These are phyloP conservation scores for Taiozyma sp. DNA, from an alignment of 1,139 yeast species.

Conservation along the genomic window DNA sequence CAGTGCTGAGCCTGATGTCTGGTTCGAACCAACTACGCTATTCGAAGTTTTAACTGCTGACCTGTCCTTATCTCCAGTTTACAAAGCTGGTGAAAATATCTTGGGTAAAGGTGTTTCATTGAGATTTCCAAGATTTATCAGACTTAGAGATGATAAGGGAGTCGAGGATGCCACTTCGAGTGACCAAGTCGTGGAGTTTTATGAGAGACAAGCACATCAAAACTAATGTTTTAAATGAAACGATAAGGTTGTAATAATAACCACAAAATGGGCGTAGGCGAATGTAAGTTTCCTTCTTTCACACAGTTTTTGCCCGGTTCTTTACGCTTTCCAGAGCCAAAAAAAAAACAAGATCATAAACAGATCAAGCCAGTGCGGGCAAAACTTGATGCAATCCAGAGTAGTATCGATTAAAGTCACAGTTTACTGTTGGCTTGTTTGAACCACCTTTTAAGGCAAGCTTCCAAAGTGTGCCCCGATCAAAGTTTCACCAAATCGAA, in stretches of 20 bases:
- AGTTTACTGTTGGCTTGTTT: too few species aligned
- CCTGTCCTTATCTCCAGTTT: conserved; percentile 84
- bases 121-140: conserved; percentile 85
- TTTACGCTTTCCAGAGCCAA: too few species aligned
- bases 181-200: conserved; percentile 87
- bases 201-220: conserved; percentile 56
- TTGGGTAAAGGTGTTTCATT: conserved; percentile 87
- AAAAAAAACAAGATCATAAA: too few species aligned
- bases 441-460: too few species aligned
- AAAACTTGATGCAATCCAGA: too few species aligned
- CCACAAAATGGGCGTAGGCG: too few species aligned
- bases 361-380: too few species aligned
- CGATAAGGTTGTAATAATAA: not conserved
- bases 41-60: conserved; percentile 97
- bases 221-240: not conserved
- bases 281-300: too few species aligned
- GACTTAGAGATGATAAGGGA: conserved; percentile 83
- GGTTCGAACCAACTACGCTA: conserved; percentile 88
- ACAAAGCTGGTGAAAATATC: conserved; percentile 78
- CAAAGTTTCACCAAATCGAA: too few species aligned
- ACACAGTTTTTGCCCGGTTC: too few species aligned
- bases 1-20: conserved; percentile 80
- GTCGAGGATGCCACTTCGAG: conserved; percentile 89
- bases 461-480: too few species aligned
- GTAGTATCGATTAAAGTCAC: too few species aligned